Conservation (phyloP, 371 early-diverging fungal genomes). For the Mortierella sp. region DNA sequence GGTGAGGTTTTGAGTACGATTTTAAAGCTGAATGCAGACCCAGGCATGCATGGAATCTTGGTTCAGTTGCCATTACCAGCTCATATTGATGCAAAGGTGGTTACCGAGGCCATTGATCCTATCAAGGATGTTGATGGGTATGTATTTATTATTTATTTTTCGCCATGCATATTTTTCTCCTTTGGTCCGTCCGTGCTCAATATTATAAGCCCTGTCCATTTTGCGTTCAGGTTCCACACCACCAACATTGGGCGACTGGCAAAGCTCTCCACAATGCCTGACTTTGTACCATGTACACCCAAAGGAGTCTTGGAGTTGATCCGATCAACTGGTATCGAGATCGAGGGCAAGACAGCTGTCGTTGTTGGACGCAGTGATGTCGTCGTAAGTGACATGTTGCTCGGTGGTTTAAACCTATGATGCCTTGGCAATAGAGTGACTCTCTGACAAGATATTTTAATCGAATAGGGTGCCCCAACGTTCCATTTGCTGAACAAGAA, state of each 20-base stretch:
- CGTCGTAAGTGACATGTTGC: too few species aligned
- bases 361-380: conserved; percentile 96
- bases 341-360: conserved; percentile 87
- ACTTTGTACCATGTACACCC: conserved; percentile 95
- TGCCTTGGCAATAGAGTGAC: too few species aligned
- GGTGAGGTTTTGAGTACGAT: conserved; percentile 67
- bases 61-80: conserved; percentile 97
- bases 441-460: too few species aligned
- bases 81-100: conserved; percentile 78
- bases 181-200: neutral
- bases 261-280: conserved; percentile 80
- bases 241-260: conserved; percentile 91
- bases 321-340: conserved; percentile 72
- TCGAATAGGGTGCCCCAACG: conserved; percentile 85
- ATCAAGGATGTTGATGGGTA: conserved; percentile 97
- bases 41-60: conserved; percentile 87
- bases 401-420: too few species aligned
- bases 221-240: conserved; percentile 79
- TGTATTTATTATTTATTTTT: neutral
- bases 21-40: conserved; percentile 80
- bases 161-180: neutral
- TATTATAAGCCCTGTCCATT: neutral
- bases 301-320: conserved; percentile 91
- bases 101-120: conserved; percentile 87
- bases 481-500: conserved; percentile 80